Evolutionary conservation across 164 flowering plant species (phyloP).

Genomic region (Berberis vulgaris): DNA sequence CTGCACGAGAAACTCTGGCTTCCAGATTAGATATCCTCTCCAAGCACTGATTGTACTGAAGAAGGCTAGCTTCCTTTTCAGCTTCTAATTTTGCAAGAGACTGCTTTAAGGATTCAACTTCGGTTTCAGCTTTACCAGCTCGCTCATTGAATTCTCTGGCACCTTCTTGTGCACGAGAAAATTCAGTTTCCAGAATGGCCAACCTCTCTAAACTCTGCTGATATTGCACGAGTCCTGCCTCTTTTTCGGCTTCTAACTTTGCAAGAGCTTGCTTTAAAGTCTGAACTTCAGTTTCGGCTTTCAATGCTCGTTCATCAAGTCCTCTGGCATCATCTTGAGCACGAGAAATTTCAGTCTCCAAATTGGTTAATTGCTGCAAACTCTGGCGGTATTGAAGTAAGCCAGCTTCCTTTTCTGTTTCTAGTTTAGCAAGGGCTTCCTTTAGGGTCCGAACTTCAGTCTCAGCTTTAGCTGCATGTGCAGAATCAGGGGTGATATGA

Average conservation of each 20-base stretch:
- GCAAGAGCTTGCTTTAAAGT: slow-evolving; percentile 42
- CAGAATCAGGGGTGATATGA: background rate
- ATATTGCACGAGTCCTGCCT: slow-evolving; percentile 34
- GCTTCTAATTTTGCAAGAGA: slow-evolving; percentile 10
- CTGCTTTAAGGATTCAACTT: slow-evolving; percentile 16
- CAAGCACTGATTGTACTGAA: slow-evolving; percentile 41
- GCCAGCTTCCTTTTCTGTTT: slow-evolving; percentile 12
- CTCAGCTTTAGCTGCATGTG: slow-evolving; percentile 23
- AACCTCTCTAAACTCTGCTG: slow-evolving; percentile 33
- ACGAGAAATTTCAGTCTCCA: background rate
- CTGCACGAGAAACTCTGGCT: slow-evolving; percentile 17
- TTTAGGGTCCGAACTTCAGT: slow-evolving; percentile 19
- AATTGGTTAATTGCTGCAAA: slow-evolving; percentile 30
- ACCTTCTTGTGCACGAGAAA: slow-evolving; percentile 26
- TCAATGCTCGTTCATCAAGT: slow-evolving; percentile 41
- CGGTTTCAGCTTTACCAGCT: slow-evolving; percentile 27
- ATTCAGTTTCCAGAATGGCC: slow-evolving; percentile 29
- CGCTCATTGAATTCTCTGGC: slow-evolving; percentile 10
- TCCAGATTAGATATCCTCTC: slow-evolving; percentile 34
- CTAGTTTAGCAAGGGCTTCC: slow-evolving; percentile 7
- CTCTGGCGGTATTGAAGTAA: slow-evolving; percentile 41
- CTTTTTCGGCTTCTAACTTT: slow-evolving; percentile 45
- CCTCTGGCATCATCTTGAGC: background rate
- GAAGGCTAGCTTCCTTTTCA: slow-evolving; percentile 18
- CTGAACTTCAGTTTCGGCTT: slow-evolving; percentile 50